Conservation (phyloP, 164 flowering plant species). For the Malania oleifera region DNA sequence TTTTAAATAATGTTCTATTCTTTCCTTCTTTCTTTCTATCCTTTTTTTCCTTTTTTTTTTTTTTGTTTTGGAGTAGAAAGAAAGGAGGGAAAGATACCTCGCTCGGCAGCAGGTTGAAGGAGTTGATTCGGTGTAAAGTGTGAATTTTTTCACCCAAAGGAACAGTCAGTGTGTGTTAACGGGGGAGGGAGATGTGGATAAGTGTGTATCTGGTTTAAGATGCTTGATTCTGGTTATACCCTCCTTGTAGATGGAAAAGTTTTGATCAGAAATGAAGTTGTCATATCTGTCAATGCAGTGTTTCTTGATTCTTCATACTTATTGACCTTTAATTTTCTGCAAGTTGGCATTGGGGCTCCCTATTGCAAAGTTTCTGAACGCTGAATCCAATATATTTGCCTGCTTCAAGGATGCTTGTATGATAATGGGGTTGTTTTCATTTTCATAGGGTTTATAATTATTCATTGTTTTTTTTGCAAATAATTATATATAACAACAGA, state of each 20-base stretch:
- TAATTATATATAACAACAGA: no score
- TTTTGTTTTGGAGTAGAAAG: neutral
- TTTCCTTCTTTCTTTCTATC: neutral
- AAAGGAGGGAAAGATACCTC: slow-evolving; percentile 3
- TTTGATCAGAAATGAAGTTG: slow-evolving; percentile 7
- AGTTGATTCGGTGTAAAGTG: neutral
- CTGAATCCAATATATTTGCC: no score
- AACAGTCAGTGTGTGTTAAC: neutral
- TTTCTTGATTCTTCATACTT: neutral
- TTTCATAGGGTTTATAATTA: no score
- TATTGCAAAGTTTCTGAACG: no score
- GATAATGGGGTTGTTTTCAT: no score
- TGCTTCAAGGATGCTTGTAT: no score
- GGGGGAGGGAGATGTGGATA: slow-evolving; percentile 3
- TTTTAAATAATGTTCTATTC: no score
- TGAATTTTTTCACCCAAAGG: neutral
- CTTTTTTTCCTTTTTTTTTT: neutral
- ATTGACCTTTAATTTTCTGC: neutral
- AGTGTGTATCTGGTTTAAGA: slow-evolving; percentile 6
- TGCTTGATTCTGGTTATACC: slow-evolving; percentile 1
- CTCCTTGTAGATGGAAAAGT: slow-evolving; percentile 19
- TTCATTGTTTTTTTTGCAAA: no score
- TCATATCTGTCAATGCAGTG: neutral
- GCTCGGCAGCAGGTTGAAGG: neutral
- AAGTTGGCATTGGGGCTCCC: neutral